Evolutionary conservation across 2,329 filamentous ascomycete genomes (phyloP), one percentile per base, ranked within the genome.

Genomic region (Aureobasidium sp.): DNA sequence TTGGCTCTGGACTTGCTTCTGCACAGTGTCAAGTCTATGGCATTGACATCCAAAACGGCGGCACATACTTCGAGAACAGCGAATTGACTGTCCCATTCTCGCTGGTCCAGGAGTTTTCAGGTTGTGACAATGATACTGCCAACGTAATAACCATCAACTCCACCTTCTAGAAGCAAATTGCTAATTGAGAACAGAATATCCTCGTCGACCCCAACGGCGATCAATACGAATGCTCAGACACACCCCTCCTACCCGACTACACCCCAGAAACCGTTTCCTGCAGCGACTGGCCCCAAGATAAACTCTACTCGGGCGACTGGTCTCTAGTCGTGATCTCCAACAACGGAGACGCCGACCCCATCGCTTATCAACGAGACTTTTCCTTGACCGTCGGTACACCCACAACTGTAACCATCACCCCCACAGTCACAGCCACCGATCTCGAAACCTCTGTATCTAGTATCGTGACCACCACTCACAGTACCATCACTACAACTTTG

Each of bases 21-120:
- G 57, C 57, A 14, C 32, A 32, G 27, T 71, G 69, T 59, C 62
- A 67, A 36, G 67, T 66, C 21, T 71, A 65, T 47, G 69, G 69
- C 32, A 65, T 70, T 30, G 77, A 79, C 63, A 79, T 76, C 54
- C 66, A 75, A 42, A 72, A 76, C 63, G 76, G 74, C 36, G 72
- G 72, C 1, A 65, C 68, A 16, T 79, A 78, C 67, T 79, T 78
- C 66, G 77, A 78, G 65, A 77, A 79, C 65, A 70, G 70, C 8
- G 64, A 69, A 14, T 76, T 74, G 0, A 69, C 66, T 1, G 75
- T 76, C 2, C 66, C 66, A 6, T 79, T 79, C 63, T 75, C 75
- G 27, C 72, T 73, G n/a, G 73, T 77, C 4, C 74, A 74, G 6
- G 74, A 77, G 49, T 79, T 78, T 63, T 64, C 71, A 45, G 75